Evolutionary conservation across 768 basidiomycete genomes (phyloP), one percentile per base, ranked within the genome.

Genomic region (Neoboletus subvelutipes): DNA sequence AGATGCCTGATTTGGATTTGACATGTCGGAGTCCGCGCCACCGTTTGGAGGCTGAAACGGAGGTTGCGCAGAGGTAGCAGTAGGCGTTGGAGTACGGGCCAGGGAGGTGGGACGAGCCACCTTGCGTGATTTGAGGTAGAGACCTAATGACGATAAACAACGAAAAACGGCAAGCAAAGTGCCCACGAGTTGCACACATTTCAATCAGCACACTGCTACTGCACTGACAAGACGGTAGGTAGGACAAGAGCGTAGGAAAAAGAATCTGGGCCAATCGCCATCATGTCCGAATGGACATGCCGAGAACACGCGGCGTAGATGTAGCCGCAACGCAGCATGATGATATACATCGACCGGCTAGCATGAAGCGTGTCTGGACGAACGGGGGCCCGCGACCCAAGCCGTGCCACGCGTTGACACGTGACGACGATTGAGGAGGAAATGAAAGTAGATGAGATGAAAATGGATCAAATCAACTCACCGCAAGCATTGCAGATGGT

Each of bases 401-500:
- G 37, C 46, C 45, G 60, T 64, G 56, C 57, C 69, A 73, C 46
- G 66, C 50, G 55, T 50, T 49, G 59, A 75, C 78, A 79, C 78
- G 78, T 76, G 78, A 76, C 60, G 60, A 41, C 45, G 59, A 65
- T 66, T 62, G 60, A 66, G 62, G 59, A 61, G 66, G 73, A 64
- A 67, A 67, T 67, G 66, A 66, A 65, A 70, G 68, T 9, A 67
- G 69, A 73, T 72, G 67, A 65, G 67, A 69, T 67, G 66, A 67
- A 69, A 66, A 62, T 17, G 56, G 66, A 65, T 60, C 34, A 60
- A 61, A 68, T 61, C 55, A 39, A 82, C 90, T 82, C 71, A 93
- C 92, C 92, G 73, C 92, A 94, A 50, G 90, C 88, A 72, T 94
- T 94, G 78, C 92, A 94, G 68, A 94, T 83, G 48, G 86, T 82